Evolutionary conservation across 768 basidiomycete species (phyloP).

Genomic region (Tephrocybe rancida): DNA sequence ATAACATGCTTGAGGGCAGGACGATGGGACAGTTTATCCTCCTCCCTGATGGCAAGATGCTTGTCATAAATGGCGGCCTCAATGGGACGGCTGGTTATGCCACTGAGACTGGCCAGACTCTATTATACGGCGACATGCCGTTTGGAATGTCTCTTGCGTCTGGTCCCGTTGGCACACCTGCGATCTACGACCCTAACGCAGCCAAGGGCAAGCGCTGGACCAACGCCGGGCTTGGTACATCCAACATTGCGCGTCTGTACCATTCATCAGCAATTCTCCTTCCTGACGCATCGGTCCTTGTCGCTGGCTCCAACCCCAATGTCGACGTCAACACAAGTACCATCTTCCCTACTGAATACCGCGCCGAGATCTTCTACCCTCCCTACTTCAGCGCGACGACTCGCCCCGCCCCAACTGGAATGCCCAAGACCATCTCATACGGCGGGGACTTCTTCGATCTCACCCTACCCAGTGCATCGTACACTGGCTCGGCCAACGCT

Average conservation of each 20-base stretch:
- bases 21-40: slow-evolving; percentile 93
- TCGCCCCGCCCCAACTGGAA: slow-evolving; percentile 70
- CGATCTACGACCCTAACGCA: slow-evolving; percentile 67
- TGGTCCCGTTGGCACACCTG: slow-evolving; percentile 64
- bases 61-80: slow-evolving; percentile 77
- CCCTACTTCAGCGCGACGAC: slow-evolving; percentile 74
- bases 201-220: slow-evolving; percentile 67
- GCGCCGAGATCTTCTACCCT: slow-evolving; percentile 89
- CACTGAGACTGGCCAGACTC: slow-evolving; percentile 41
- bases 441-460: slow-evolving; percentile 84
- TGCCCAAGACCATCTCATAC: slow-evolving; percentile 76
- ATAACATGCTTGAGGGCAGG: slow-evolving; percentile 70
- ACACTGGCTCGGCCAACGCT: slow-evolving; percentile 64
- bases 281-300: slow-evolving; percentile 80
- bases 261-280: slow-evolving; percentile 80
- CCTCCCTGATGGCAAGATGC: slow-evolving; percentile 74
- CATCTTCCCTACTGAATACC: slow-evolving; percentile 75
- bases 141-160: slow-evolving; percentile 64
- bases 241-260: slow-evolving; percentile 71
- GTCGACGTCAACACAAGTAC: slow-evolving; percentile 71
- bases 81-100: slow-evolving; percentile 85
- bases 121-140: slow-evolving; percentile 52
- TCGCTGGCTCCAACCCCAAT: slow-evolving; percentile 94
- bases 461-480: slow-evolving; percentile 65
- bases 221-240: slow-evolving; percentile 51